These are phyloP conservation scores for Westerdykella sp. DNA, from an alignment of 2,329 filamentous ascomycete species.

Conservation along the genomic window DNA sequence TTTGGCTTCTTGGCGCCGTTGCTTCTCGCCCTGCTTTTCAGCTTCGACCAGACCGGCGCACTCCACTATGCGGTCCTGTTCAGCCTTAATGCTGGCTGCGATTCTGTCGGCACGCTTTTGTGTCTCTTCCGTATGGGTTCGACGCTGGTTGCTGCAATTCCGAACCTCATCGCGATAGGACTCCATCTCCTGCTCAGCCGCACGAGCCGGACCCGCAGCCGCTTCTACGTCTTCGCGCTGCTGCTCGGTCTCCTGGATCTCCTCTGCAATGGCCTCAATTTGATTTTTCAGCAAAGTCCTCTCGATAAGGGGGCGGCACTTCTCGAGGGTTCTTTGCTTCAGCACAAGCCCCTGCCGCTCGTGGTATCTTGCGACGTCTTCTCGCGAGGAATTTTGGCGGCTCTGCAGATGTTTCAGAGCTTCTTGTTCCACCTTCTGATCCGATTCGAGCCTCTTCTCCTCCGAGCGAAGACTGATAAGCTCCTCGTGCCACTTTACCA, in stretches of 20 bases:
- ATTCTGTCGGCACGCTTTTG: constrained; percentile 49
- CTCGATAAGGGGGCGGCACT: constrained; percentile 58
- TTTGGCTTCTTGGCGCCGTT: constrained; percentile 26
- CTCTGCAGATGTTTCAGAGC: constrained; percentile 61
- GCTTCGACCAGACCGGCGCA: constrained; percentile 40
- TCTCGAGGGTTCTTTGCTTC: constrained; percentile 59
- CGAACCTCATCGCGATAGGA: constrained; percentile 57
- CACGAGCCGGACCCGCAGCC: constrained; percentile 60
- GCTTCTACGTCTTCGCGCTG: constrained; percentile 57
- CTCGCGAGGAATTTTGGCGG: constrained; percentile 67
- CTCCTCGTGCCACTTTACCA: constrained; percentile 69
- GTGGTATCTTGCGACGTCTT: constrained; percentile 74
- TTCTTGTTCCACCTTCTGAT: constrained; percentile 55
- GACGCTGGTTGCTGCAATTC: constrained; percentile 50
- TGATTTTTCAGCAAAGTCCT: constrained; percentile 53
- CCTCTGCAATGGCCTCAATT: constrained; percentile 49
- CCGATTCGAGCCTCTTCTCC: constrained; percentile 58
- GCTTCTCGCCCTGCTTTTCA: constrained; percentile 39
- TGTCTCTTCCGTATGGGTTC: constrained; percentile 47
- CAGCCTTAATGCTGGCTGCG: constrained; percentile 25
- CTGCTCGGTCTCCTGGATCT: constrained; percentile 49
- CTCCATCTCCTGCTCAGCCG: constrained; percentile 64
- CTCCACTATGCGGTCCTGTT: constrained; percentile 35
- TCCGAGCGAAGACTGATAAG: constrained; percentile 65
- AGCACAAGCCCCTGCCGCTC: constrained; percentile 65